Base-by-base conservation (phyloP, 805 yeast genomes). In the Nakazawaea laoshanensis region DNA sequence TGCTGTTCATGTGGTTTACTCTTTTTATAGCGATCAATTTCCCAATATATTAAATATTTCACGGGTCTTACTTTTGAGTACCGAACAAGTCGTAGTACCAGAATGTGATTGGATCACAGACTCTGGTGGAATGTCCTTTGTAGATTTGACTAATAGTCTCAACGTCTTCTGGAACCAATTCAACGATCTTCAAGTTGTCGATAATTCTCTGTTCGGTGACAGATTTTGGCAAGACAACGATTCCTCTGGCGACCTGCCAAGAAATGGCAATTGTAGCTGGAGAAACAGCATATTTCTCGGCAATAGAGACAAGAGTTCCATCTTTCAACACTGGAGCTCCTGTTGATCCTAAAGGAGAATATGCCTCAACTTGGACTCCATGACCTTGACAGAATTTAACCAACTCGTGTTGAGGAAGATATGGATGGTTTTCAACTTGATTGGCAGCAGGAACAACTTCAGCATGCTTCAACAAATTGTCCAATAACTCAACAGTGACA, bases 371-470 rank as follows among this genome's bases (percentile, higher is more conserved):
- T 21, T 62, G 51, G 39, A 79, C 76, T 39, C 64, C 71, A 40
- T 80, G 61, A 21, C 55, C 49, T 35, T 63, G 57, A 53, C 75
- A 65, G 54, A 49, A 78, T 22, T 69, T 65, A 27, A 67, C 47
- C 42, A 83, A 60, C 42, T 75, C 74, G 7, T 53, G 59, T 52
- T 82, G 88, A 28, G 81, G 79, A 33, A 77, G 61, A 40, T 66
- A 66, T 32, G 87, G 85, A 55, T 83, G 92, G 30, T 73, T 55
- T 59, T 84, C 94, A 40, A 82, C 66, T 61, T 83, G 94, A 57
- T 80, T 76, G 28, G 63, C 73, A 9, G 72, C 86, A 5, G 95
- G 95, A 24, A 58, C 68, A 34, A 65, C 65, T 16, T 61, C 63
- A 31, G 70, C 66, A 27, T 57, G 59, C 8, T 55, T 55, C 33